These are phyloP conservation scores for Xylaria sp. DNA, from an alignment of 2,329 filamentous ascomycete genomes.

Conservation along the genomic window DNA sequence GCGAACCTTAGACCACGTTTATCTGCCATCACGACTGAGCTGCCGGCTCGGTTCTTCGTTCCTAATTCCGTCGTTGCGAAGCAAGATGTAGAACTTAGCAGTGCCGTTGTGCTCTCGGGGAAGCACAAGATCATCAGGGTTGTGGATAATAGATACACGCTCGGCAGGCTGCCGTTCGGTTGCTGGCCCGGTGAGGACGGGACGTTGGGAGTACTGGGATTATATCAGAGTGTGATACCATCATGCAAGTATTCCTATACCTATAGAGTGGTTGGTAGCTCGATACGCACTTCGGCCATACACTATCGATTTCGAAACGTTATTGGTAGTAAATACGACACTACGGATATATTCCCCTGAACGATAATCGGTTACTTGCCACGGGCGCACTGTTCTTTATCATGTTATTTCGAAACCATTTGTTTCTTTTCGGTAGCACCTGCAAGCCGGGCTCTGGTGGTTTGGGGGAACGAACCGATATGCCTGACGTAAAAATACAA, in stretches of 20 bases:
- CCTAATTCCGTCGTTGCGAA: background rate
- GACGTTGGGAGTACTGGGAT: background rate
- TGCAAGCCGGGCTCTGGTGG: background rate
- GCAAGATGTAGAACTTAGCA: background rate
- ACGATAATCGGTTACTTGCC: background rate
- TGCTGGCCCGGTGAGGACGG: background rate
- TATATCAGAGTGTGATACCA: conserved; percentile 2
- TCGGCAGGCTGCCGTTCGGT: background rate
- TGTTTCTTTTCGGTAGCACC: background rate
- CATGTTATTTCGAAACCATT: background rate
- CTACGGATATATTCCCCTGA: background rate
- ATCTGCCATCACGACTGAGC: background rate
- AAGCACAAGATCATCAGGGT: background rate
- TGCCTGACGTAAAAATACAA: background rate
- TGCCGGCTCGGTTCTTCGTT: background rate
- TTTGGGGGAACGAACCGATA: background rate
- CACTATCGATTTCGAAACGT: background rate
- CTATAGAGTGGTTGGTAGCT: conserved; percentile 6
- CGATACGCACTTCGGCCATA: background rate
- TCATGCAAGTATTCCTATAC: background rate
- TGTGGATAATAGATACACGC: background rate
- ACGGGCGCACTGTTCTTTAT: background rate
- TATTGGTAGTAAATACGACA: background rate
- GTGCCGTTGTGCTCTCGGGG: background rate
- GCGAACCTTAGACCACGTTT: background rate